Base-by-base conservation (phyloP, 768 basidiomycete species). In the Fomitopsis serialis region DNA sequence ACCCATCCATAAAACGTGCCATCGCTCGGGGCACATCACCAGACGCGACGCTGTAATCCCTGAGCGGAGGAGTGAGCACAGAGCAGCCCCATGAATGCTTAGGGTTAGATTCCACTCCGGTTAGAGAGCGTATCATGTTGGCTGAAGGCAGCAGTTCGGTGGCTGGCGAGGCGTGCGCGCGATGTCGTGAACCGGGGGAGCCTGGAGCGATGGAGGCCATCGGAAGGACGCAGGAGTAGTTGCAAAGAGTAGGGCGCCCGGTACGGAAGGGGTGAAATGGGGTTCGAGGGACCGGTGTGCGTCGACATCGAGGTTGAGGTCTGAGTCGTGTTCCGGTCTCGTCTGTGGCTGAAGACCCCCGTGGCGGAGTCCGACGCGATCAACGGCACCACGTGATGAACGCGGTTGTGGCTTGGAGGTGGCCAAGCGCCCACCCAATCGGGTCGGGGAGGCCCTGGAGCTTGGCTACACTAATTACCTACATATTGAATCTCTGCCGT, bases 31-130 rank as follows among this genome's bases (percentile, higher is more conserved):
- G 48, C 60, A 48, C 53, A 47, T 17, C 37, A 50, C 43, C 25
- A 55, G 47, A 45, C 52, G 57, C 61, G 56, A 44, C 45, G 40
- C 53, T 32, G 44, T 46, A 54, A 60, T 61, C 55, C 68, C 68
- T 54, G 66, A 73, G 70, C 66, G n/a, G 60, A 57, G 27, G 43
- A 10, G 50, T n/a, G n/a, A 67, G 65, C 64, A 66, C 59, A 46
- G 70, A 52, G 53, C 58, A 60, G 66, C 55, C 69, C 73, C 63
- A 62, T 61, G 62, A 56, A 64, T 61, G 65, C 72, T 76, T 83
- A 82, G 79, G 81, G 81, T 83, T 83, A 82, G 78, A 77, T 73
- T 68, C 68, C 78, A 77, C 77, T 72, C 67, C 70, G 63, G 63
- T 61, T 66, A 65, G 67, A 70, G 72, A 73, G 75, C 69, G 74